phyloP scores from a whole-genome alignment of 2,329 filamentous ascomycete species.

The Aspergillus sp. region DNA sequence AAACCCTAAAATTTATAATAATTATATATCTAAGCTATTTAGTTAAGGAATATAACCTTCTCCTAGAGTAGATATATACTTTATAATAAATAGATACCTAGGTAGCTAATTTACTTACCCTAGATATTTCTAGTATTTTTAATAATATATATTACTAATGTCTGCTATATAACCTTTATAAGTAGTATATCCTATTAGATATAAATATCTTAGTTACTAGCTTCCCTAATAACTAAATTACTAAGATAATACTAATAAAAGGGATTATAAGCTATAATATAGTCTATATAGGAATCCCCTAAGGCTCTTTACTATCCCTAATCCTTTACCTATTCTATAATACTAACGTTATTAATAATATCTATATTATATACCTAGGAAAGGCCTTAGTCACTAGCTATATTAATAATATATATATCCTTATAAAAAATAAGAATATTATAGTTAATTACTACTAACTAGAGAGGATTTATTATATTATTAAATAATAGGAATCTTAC shows the following conservation, averaged over 20 bases:
- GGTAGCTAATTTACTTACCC: not conserved
- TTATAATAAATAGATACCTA: not conserved
- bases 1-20: conserved; percentile 13
- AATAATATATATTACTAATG: not conserved
- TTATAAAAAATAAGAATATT: not conserved
- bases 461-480: not conserved
- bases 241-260: not conserved
- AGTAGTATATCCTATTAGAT: not conserved
- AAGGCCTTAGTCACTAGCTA: not conserved
- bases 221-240: conserved; percentile 6
- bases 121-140: too few species aligned
- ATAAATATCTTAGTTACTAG: conserved; percentile 15
- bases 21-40: conserved; percentile 9
- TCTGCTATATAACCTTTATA: not conserved
- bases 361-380: not conserved
- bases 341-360: conserved; percentile 9
- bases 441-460: not conserved
- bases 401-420: not conserved
- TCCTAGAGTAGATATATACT: not conserved
- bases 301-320: conserved; percentile 13
- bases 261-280: not conserved
- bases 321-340: conserved; percentile 25
- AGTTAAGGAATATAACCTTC: conserved; percentile 5
- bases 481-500: not conserved
- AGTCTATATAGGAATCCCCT: conserved; percentile 1